Conservation (phyloP, 2,329 filamentous ascomycete species). For the Neobulgaria alba region DNA sequence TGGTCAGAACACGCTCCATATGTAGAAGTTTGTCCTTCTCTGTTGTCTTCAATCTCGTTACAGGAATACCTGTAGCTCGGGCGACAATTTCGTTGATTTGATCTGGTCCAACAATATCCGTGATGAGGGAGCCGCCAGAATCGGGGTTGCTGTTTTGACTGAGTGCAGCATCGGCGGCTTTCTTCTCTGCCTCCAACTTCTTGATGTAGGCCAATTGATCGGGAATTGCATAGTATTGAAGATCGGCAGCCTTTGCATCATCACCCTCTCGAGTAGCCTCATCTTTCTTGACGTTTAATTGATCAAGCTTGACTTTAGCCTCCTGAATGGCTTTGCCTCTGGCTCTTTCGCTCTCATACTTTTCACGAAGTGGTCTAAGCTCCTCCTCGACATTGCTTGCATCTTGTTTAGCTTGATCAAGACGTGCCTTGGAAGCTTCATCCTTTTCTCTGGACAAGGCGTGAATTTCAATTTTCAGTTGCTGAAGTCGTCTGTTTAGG, state of each 20-base stretch:
- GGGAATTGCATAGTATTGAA: slow-evolving; percentile 95
- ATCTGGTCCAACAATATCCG: slow-evolving; percentile 89
- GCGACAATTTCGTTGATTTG: slow-evolving; percentile 99
- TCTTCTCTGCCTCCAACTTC: slow-evolving; percentile 72
- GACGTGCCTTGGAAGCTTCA: slow-evolving; percentile 76
- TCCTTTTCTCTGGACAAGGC: slow-evolving; percentile 91
- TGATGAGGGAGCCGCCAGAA: slow-evolving; percentile 65
- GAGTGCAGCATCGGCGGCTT: slow-evolving; percentile 65
- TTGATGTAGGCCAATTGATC: slow-evolving; percentile 78
- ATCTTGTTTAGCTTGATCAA: slow-evolving; percentile 77
- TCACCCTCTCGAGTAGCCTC: slow-evolving; percentile 86
- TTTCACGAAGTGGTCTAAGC: slow-evolving; percentile 80
- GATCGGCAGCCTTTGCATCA: slow-evolving; percentile 78
- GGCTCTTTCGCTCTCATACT: slow-evolving; percentile 89
- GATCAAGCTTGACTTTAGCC: slow-evolving; percentile 89
- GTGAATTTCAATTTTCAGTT: slow-evolving; percentile 95
- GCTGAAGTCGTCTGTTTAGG: slow-evolving; percentile 79
- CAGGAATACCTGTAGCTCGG: slow-evolving; percentile 96
- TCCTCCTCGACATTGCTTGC: slow-evolving; percentile 94
- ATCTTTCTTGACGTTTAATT: slow-evolving; percentile 82
- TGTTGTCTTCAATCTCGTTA: slow-evolving; percentile 85
- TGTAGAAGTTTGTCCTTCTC: slow-evolving; percentile 98
- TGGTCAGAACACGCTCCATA: slow-evolving; percentile 82
- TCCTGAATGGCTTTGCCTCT: slow-evolving; percentile 88
- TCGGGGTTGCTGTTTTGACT: slow-evolving; percentile 46